phyloP scores from a whole-genome alignment of 148 eudicot genomes.

The Dianthus caryophyllus region DNA sequence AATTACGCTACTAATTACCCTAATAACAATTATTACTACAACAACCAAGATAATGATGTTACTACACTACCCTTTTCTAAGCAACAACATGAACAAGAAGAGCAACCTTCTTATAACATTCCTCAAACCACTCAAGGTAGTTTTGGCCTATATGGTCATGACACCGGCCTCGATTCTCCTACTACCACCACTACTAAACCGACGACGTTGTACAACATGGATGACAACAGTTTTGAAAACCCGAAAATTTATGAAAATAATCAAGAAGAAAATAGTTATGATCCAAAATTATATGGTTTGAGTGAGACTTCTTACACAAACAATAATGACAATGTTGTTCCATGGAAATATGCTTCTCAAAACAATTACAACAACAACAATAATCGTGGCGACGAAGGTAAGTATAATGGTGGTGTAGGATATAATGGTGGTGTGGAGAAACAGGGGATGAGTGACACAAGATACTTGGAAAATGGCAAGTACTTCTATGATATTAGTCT shows the following conservation, averaged over 20 bases:
- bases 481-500: conserved; percentile 42
- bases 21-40: not conserved
- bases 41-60: conserved; percentile 13
- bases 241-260: conserved; percentile 8
- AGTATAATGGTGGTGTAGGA: conserved; percentile 11
- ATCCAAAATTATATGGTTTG: conserved; percentile 17
- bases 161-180: conserved; percentile 53
- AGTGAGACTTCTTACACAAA: conserved; percentile 14
- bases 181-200: conserved; percentile 35
- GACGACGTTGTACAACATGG: conserved; percentile 15
- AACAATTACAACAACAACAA: conserved; percentile 1
- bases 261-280: conserved; percentile 20
- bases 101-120: conserved; percentile 46
- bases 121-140: conserved; percentile 45
- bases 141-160: conserved; percentile 66
- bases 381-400: not conserved
- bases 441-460: conserved; percentile 90
- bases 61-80: conserved; percentile 13
- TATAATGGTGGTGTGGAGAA: conserved; percentile 29
- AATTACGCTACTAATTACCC: conserved; percentile 2
- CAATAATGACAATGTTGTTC: not conserved
- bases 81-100: conserved; percentile 27
- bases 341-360: not conserved
- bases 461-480: conserved; percentile 68
- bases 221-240: conserved; percentile 16